Evolutionary conservation across 2,329 filamentous ascomycete species (phyloP), one percentile per base, ranked within the genome.

Genomic region (Graphiopsis chlorocephala): DNA sequence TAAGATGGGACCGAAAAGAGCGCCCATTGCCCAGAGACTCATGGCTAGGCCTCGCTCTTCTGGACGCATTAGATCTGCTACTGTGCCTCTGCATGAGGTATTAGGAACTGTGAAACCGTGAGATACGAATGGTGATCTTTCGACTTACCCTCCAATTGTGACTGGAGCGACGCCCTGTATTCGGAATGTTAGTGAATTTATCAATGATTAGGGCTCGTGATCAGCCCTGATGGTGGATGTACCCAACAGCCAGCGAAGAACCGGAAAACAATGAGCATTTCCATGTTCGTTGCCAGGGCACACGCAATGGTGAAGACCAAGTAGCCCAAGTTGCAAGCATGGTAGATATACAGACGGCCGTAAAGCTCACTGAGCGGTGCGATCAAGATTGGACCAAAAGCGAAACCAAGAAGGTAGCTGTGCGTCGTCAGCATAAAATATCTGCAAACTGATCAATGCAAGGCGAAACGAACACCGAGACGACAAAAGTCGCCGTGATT

Each of bases 311-410:
- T 79, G 42, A 75, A 76, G n/a, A 77, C 71, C 65, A 65, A 15
- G 31, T 61, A 60, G 1, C 53, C 63, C 26, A 60, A 23, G 33
- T 65, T 65, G n/a, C 57, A 64, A 15, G 33, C 50, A 35, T 65
- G 63, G 26, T 65, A 65, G 15, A 65, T 47, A 17, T 47, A 61
- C 8, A 61, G 17, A 23, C 63, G 50, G 2, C 56, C 58, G 56
- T 61, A 65, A 3, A 64, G 53, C 55, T 64, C 79, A 20, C 87
- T 77, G 70, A 86, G 86, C 1, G 85, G 81, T 63, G 79, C 82
- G 20, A 86, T 66, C 72, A 86, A 29, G 57, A 86, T 50, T 10
- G 63, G 63, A 64, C 85, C 84, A 23, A 80, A 64, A 10, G 76
- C 70, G 67, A 82, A 82, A 0, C 82, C 83, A 23, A 80, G 68